A percentile compares a stretch with the other conserved stretches of the same genome.
phyloP scores from a whole-genome alignment of 2,329 filamentous ascomycete genomes.

The Arthrobotrys conoides region DNA sequence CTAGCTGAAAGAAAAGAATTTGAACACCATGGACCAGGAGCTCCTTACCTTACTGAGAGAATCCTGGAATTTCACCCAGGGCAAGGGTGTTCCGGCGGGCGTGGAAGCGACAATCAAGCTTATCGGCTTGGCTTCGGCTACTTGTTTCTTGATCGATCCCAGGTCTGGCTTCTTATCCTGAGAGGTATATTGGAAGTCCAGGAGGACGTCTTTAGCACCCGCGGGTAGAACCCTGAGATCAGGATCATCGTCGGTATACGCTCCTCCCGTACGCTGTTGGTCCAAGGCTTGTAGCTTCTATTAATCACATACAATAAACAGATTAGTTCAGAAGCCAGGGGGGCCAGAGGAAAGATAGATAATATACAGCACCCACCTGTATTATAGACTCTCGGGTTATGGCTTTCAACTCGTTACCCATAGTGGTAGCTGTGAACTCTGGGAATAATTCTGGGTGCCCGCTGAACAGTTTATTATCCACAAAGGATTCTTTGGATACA shows the following conservation, averaged over 20 bases:
- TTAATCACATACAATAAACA: background rate
- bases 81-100: too few species aligned
- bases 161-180: background rate
- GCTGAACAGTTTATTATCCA: background rate
- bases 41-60: background rate
- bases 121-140: background rate
- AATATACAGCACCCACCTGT: background rate
- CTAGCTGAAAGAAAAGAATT: too few species aligned
- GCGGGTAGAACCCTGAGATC: background rate
- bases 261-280: background rate
- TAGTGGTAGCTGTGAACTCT: background rate
- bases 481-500: background rate
- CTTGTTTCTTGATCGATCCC: background rate
- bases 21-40: background rate
- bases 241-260: background rate
- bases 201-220: background rate
- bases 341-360: too few species aligned
- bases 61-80: slow-evolving; percentile 1
- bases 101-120: background rate
- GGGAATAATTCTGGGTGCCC: background rate
- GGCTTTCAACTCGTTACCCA: background rate
- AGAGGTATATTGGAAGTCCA: background rate
- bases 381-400: background rate
- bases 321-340: background rate
- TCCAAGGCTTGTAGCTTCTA: background rate